Percentiles rank a stretch among this genome's conserved stretches.
Conservation (phyloP, 2,329 filamentous ascomycete genomes). For the Nigrospora osmanthi region DNA sequence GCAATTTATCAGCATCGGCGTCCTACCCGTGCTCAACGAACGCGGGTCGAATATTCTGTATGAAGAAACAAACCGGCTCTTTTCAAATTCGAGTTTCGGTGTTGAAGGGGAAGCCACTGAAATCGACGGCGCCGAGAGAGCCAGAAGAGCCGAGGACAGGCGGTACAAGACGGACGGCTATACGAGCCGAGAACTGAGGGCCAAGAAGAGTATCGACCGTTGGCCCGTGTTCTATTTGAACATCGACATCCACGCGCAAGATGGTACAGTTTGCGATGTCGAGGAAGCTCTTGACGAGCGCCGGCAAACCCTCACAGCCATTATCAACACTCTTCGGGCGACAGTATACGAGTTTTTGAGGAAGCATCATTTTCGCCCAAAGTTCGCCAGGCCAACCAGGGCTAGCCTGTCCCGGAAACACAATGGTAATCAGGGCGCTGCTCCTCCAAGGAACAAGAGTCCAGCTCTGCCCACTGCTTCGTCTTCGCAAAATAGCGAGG, state of each 20-base stretch:
- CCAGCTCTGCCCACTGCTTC: no score
- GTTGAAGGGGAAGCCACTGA: conserved; percentile 38
- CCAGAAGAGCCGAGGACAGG: conserved; percentile 9
- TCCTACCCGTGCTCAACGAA: conserved; percentile 53
- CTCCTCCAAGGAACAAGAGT: no score
- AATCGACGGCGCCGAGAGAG: conserved; percentile 23
- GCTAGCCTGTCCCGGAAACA: no score
- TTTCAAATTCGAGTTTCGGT: conserved; percentile 72
- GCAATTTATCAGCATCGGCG: conserved; percentile 78
- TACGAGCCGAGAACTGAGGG: conserved; percentile 42
- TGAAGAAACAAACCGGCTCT: conserved; percentile 70
- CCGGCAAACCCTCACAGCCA: conserved; percentile 40
- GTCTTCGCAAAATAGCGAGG: neutral
- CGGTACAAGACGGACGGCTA: conserved; percentile 35
- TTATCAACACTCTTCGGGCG: conserved; percentile 58
- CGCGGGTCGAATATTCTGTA: conserved; percentile 60
- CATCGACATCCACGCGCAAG: conserved; percentile 34
- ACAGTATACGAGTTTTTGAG: conserved; percentile 69
- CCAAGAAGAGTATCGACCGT: conserved; percentile 62
- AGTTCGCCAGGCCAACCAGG: conserved; percentile 10
- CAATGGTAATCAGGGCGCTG: no score
- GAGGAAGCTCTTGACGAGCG: conserved; percentile 37
- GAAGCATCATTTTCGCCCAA: conserved; percentile 61
- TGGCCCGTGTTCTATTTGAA: conserved; percentile 89
- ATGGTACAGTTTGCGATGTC: conserved; percentile 13